phyloP scores from a whole-genome alignment of 495 filamentous ascomycete species.

The Acidiella bohemica region DNA sequence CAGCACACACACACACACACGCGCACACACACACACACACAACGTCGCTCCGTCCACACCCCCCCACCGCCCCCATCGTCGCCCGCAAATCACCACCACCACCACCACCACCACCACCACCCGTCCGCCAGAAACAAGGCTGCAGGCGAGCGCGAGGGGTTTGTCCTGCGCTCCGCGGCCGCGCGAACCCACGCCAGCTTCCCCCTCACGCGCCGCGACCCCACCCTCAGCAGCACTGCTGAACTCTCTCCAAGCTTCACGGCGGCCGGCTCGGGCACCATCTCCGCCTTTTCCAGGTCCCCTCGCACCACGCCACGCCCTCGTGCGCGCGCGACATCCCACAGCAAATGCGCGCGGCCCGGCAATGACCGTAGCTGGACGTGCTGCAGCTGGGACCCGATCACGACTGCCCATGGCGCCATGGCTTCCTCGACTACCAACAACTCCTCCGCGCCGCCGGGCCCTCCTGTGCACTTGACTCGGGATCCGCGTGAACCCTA shows the following conservation, averaged over 20 bases:
- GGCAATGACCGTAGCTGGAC: conserved; percentile 6
- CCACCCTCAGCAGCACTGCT: too few relatives aligned
- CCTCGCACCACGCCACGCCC: too few relatives aligned
- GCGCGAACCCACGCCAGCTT: neutral
- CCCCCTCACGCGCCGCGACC: neutral
- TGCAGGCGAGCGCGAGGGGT: too few relatives aligned
- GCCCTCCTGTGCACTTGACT: neutral
- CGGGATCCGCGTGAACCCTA: neutral
- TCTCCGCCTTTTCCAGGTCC: too few relatives aligned
- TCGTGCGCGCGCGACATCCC: too few relatives aligned
- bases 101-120: neutral
- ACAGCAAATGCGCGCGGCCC: neutral
- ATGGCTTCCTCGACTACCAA: conserved; percentile 2
- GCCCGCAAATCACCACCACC: neutral
- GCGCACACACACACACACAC: neutral
- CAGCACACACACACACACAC: neutral
- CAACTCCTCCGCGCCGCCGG: neutral
- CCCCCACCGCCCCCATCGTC: neutral
- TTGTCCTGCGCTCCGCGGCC: too few relatives aligned
- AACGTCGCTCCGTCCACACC: too few relatives aligned
- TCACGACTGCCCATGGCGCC: neutral
- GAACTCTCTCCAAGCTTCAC: too few relatives aligned
- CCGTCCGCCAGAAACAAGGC: too few relatives aligned
- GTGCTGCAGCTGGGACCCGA: neutral
- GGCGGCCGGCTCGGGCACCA: too few relatives aligned